phyloP scores from a whole-genome alignment of 306 rosid genomes.

The Boehmeria nivea region DNA sequence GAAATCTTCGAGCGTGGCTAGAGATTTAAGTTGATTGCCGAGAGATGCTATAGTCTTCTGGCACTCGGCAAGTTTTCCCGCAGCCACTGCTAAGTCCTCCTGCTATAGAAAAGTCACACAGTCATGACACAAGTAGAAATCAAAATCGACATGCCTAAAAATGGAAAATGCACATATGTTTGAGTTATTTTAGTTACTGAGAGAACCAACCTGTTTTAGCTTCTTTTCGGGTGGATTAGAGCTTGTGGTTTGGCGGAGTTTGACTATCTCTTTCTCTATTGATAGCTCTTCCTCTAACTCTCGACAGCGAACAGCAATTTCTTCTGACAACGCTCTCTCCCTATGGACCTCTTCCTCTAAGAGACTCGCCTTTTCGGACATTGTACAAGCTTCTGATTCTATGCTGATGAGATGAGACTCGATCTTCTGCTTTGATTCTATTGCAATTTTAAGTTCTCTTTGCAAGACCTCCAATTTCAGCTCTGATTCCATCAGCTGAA shows the following conservation, averaged over 20 bases:
- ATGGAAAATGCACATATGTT: no score
- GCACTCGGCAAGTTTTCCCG: conserved; percentile 88
- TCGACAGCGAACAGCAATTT: conserved; percentile 43
- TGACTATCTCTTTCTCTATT: conserved; percentile 49
- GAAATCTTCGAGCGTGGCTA: conserved; percentile 89
- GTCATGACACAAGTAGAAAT: neutral
- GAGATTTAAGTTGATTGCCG: conserved; percentile 74
- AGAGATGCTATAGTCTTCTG: conserved; percentile 93
- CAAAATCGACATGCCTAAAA: no score
- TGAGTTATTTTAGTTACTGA: neutral
- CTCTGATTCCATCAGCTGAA: conserved; percentile 50
- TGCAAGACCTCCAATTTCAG: conserved; percentile 56
- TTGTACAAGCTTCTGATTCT: conserved; percentile 52
- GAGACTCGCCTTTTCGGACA: conserved; percentile 44
- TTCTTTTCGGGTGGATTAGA: conserved; percentile 46
- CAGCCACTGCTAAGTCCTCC: conserved; percentile 86
- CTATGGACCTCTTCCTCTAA: conserved; percentile 55
- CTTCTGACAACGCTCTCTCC: conserved; percentile 46
- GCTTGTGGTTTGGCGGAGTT: conserved; percentile 33
- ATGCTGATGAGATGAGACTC: conserved; percentile 60
- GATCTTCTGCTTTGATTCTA: conserved; percentile 46
- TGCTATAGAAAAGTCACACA: conserved; percentile 28
- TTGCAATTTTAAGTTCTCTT: conserved; percentile 43
- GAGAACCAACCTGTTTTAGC: conserved; percentile 70
- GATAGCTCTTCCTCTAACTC: conserved; percentile 53